phyloP scores from a whole-genome alignment of 2,329 filamentous ascomycete species.

The Colletotrichum endophyticum region DNA sequence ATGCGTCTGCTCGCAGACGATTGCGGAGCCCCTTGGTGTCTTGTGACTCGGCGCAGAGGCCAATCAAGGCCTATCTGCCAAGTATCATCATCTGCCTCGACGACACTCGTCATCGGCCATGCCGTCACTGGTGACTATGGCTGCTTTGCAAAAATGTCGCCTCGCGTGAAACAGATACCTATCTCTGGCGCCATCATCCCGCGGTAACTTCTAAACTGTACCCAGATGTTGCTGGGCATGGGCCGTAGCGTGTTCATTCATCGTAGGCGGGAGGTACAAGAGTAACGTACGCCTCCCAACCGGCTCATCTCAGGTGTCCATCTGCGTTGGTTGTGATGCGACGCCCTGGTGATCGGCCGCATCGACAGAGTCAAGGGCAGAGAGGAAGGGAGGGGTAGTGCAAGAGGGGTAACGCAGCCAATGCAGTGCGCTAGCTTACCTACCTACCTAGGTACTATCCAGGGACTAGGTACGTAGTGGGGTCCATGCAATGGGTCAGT shows the following conservation, averaged over 20 bases:
- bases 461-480: not conserved
- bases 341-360: not conserved
- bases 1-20: not conserved
- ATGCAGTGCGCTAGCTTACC: not conserved
- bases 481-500: not conserved
- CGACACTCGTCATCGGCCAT: constrained; percentile 1
- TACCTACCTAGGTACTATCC: not conserved
- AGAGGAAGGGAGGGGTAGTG: not conserved
- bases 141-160: not conserved
- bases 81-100: not conserved
- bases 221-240: not conserved
- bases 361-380: not conserved
- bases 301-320: not conserved
- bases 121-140: not conserved
- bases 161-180: not conserved
- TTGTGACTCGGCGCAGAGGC: constrained; percentile 8
- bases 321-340: not conserved
- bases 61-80: not conserved
- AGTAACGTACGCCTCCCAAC: not conserved
- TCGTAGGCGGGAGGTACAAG: not conserved
- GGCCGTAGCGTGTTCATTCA: not conserved
- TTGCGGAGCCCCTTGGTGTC: constrained; percentile 5
- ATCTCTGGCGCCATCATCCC: not conserved
- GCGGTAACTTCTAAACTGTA: not conserved
- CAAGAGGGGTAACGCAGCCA: not conserved